Evolutionary conservation across 345 rosid genomes (phyloP), one percentile per base, ranked within the genome.

Genomic region (Euphorbia lathyris): DNA sequence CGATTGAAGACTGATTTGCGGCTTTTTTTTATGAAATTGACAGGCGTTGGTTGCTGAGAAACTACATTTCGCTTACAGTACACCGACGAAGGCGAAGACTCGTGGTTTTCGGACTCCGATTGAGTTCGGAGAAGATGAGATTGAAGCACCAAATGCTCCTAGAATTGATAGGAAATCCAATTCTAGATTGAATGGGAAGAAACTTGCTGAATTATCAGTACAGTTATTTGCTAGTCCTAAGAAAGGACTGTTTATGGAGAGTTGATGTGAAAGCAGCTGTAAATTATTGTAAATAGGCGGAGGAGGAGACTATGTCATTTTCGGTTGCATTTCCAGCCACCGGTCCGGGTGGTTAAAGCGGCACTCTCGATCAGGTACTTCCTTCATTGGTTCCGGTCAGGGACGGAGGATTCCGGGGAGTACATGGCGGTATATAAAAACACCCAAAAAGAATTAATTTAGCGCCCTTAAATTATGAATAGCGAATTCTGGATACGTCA

Each of bases 121-220:
- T 0, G 83, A 79, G 58, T 64, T 67, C 9, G 68, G 81, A 17
- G 70, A 66, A 9, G 86, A 76, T 5, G 92, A 82, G 1, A 58
- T 82, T 13, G 89, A 91, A 74, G 74, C 90, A 14, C 97, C 98
- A 0, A 77, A 86, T 1, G 96, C 97, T 5, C 98, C 93, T 8
- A 72, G 56, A 69, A 79, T 77, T 5, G 16, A 50, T 48, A 67
- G 89, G 59, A 36, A 56, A 2, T 38, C 16, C 57, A 83, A 77
- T 77, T 69, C 80, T 0, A 74, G 73, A 65, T 56, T 82, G 38
- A 75, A 75, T 64, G 48, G 82, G 71, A 83, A 76, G 56, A 82
- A 77, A 13, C 76, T 90, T 1, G 69, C 87, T 1, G 83, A 79
- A 10, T 63, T 93, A 63, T 81, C 94, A 14, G 82, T 83, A 16